Evolutionary conservation across 225 moss, liverwort and hornwort species (phyloP).

Genomic region (Physcomitrium patens): DNA sequence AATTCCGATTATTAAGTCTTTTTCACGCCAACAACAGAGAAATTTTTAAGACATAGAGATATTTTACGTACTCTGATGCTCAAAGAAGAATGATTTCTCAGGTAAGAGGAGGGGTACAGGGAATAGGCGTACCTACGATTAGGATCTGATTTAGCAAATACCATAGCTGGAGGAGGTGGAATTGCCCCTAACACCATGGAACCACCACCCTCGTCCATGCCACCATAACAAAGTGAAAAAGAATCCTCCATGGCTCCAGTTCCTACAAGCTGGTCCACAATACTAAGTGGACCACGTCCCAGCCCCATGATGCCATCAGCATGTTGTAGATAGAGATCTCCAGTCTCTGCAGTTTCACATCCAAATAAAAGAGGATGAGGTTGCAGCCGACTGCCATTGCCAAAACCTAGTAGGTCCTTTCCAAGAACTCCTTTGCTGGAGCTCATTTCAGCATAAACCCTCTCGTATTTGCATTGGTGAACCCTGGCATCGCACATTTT

Average conservation of each 20-base stretch:
- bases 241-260: slow-evolving; percentile 70
- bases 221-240: slow-evolving; percentile 91
- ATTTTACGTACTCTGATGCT: not conserved
- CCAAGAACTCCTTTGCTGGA: slow-evolving; percentile 79
- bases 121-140: slow-evolving; percentile 57
- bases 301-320: slow-evolving; percentile 99
- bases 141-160: slow-evolving; percentile 70
- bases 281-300: slow-evolving; percentile 78
- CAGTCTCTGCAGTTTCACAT: slow-evolving; percentile 85
- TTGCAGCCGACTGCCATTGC: slow-evolving; percentile 50
- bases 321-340: slow-evolving; percentile 77
- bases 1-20: not conserved
- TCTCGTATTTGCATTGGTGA: slow-evolving; percentile 72
- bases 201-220: slow-evolving; percentile 85
- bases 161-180: slow-evolving; percentile 57
- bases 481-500: slow-evolving; percentile 60
- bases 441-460: slow-evolving; percentile 87
- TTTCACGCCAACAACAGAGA: slow-evolving; percentile 16
- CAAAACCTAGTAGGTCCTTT: slow-evolving; percentile 73
- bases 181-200: slow-evolving; percentile 87
- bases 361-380: slow-evolving; percentile 80
- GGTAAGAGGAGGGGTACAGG: not conserved
- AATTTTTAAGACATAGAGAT: too few relatives aligned
- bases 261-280: slow-evolving; percentile 85
- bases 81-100: not conserved